phyloP scores from a whole-genome alignment of 73 alveolate genomes.

The Paramecium primaurelia region DNA sequence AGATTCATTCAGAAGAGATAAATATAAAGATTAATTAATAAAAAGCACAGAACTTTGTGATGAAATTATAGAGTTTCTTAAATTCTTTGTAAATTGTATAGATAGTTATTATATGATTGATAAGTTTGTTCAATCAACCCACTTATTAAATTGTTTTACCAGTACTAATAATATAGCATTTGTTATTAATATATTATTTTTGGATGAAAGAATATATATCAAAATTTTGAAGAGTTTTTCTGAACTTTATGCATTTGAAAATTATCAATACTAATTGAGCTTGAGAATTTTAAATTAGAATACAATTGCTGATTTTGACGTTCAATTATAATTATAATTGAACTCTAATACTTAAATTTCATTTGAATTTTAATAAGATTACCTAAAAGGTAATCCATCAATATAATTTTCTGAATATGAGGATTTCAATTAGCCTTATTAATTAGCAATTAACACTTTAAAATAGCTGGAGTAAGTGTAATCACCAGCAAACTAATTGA shows the following conservation, averaged over 20 bases:
- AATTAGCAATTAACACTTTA: background rate
- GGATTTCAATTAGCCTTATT: background rate
- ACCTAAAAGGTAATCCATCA: background rate
- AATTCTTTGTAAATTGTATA: background rate
- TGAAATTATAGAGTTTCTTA: background rate
- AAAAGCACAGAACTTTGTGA: slow-evolving; percentile 6
- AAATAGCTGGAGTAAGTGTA: background rate
- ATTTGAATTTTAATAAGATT: background rate
- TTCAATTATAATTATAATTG: background rate
- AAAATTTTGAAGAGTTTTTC: background rate
- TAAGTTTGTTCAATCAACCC: background rate
- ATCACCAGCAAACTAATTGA: background rate
- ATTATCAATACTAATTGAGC: background rate
- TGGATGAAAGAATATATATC: background rate
- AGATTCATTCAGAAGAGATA: background rate
- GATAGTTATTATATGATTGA: background rate
- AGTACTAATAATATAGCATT: background rate
- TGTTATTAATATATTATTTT: background rate
- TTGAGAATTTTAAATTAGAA: background rate
- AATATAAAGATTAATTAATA: background rate
- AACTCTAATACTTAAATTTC: background rate
- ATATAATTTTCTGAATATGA: background rate
- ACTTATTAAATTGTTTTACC: background rate
- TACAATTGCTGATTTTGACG: background rate
- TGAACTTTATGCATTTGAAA: background rate